Base-by-base conservation (phyloP, 2,329 filamentous ascomycete species). In the Corynespora cassiicola region DNA sequence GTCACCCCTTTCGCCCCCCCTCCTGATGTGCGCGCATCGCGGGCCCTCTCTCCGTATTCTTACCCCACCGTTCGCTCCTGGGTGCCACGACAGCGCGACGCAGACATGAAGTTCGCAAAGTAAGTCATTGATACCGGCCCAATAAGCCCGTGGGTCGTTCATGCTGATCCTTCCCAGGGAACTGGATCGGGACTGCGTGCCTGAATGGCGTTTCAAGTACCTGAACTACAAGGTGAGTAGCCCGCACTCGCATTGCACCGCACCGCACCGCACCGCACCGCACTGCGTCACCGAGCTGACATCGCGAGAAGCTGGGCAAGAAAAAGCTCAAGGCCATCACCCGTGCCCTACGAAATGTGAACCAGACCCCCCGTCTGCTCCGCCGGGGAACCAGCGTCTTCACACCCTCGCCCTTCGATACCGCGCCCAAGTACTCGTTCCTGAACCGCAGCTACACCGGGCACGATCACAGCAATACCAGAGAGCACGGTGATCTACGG, bases 171-270 rank as follows among this genome's bases (percentile, higher is more conserved):
- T 21, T n/a, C 14, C 18, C 33, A 83, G 80, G 64, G 89, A 95
- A 73, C 79, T 96, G 48, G 89, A 96, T 64, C 82, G 87, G 62
- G 88, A 95, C 58, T 81, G 90, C 36, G 90, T 96, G 50, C 91
- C 91, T 63, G 91, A 97, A 81, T 97, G 92, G 92, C 84, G 88
- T 60, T 81, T 85, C 67, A 95, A 96, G 70, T 97, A 96, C 69
- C 80, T 97, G 56, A 84, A 96, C 71, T 97, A 97, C 77, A 96
- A 95, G 78, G 84, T 84, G 39, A 37, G 68, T 54, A 56, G 17
- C 29, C 22, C n/a, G 18, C 17, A 31, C 29, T n/a, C n/a, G n/a
- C n/a, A n/a, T n/a, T n/a, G n/a, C 7, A 17, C 22, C 18, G 27
- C 24, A 29, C 10, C 27, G 19, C 7, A 16, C 15, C 14, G 45